Percentiles rank a stretch among this genome's conserved stretches.
Evolutionary conservation across 768 basidiomycete species (phyloP).

Genomic region (Tricholoma saponaceum): DNA sequence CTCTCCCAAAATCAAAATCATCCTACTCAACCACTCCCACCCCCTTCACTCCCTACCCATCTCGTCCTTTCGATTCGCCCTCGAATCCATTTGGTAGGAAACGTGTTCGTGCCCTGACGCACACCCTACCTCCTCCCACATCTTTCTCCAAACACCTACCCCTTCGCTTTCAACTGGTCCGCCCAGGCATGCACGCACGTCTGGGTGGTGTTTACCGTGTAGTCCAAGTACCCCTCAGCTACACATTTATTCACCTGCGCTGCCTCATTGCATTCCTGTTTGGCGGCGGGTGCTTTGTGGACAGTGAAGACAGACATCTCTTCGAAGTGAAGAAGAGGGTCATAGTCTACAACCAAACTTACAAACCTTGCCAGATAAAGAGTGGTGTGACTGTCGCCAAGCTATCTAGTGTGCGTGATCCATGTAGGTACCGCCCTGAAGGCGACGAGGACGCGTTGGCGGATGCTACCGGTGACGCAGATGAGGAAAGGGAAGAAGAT

Average conservation of each 20-base stretch:
- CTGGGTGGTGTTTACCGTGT: conserved; percentile 57
- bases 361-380: conserved; percentile 51
- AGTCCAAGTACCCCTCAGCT: conserved; percentile 66
- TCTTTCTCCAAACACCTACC: conserved; percentile 59
- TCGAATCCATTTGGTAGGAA: conserved; percentile 67
- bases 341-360: conserved; percentile 33
- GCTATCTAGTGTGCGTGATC: conserved; percentile 50
- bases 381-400: conserved; percentile 42
- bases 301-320: conserved; percentile 41
- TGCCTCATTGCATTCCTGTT: conserved; percentile 62
- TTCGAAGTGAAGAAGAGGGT: conserved; percentile 58
- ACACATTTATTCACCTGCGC: conserved; percentile 63
- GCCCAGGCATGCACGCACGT: conserved; percentile 24
- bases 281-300: conserved; percentile 24
- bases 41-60: conserved; percentile 39
- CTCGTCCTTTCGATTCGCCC: conserved; percentile 60
- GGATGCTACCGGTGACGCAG: conserved; percentile 23
- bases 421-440: conserved; percentile 39
- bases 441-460: conserved; percentile 25
- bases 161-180: conserved; percentile 59
- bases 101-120: conserved; percentile 35
- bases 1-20: conserved; percentile 19
- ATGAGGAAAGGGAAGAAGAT: conserved; percentile 35
- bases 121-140: conserved; percentile 36
- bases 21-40: conserved; percentile 19